Evolutionary conservation across 2,329 filamentous ascomycete genomes (phyloP).

Genomic region (Rhynchosporium secalis): DNA sequence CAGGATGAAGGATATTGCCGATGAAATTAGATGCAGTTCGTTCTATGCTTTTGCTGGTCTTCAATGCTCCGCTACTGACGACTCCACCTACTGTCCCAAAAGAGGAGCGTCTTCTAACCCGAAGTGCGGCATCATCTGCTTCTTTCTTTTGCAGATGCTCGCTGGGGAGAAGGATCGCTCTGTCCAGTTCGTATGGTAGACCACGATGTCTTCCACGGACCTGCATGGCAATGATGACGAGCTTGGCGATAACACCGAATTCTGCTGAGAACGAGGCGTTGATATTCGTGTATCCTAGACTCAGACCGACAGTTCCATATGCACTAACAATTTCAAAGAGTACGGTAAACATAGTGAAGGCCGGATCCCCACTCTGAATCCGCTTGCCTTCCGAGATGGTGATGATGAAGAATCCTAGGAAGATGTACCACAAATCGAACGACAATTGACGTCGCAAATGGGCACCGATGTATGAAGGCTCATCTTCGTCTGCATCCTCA

Average conservation of each 20-base stretch:
- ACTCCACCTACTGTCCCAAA: constrained; percentile 7
- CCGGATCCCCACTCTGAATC: constrained; percentile 57
- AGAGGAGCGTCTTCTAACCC: constrained; percentile 25
- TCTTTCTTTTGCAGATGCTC: constrained; percentile 64
- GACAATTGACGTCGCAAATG: constrained; percentile 92
- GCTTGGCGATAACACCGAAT: constrained; percentile 66
- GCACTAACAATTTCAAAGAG: constrained; percentile 88
- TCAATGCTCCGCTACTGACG: constrained; percentile 23
- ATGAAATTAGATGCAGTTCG: constrained; percentile 32
- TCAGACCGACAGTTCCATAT: constrained; percentile 92
- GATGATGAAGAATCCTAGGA: constrained; percentile 89
- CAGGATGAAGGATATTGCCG: constrained; percentile 37
- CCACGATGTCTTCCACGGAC: constrained; percentile 69
- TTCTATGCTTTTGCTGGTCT: constrained; percentile 19
- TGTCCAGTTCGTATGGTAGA: constrained; percentile 67
- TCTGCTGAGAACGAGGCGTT: constrained; percentile 82
- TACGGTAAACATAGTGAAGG: constrained; percentile 68
- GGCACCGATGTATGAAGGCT: constrained; percentile 80
- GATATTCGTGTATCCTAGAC: constrained; percentile 73
- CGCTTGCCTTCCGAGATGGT: constrained; percentile 79
- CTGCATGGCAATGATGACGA: constrained; percentile 69
- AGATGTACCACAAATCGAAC: constrained; percentile 97
- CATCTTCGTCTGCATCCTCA: constrained; percentile 51
- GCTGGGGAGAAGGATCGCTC: constrained; percentile 67
- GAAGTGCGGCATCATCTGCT: constrained; percentile 44